Evolutionary conservation across 2,329 filamentous ascomycete genomes (phyloP).

Genomic region (Penicillium sp.): DNA sequence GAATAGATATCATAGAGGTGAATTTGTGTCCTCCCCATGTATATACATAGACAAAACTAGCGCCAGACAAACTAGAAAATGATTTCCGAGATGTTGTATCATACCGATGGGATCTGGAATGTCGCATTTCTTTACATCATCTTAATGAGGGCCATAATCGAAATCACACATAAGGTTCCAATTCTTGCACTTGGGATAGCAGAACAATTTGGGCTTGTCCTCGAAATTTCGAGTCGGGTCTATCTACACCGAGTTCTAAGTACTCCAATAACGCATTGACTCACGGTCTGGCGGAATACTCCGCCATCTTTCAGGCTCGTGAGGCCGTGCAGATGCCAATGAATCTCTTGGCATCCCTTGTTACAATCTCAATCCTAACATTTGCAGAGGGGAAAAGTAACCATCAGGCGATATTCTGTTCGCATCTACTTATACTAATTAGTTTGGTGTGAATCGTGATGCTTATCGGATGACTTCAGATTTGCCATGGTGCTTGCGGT

Average conservation of each 20-base stretch:
- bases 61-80: background rate
- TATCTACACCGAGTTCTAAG: background rate
- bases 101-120: background rate
- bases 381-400: too few relatives aligned
- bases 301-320: background rate
- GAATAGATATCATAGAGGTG: background rate
- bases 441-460: background rate
- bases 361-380: background rate
- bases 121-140: background rate
- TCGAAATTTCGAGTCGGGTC: background rate
- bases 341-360: background rate
- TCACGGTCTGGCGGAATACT: background rate
- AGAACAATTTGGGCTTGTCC: background rate
- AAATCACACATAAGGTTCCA: background rate
- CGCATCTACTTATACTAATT: background rate
- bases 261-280: background rate
- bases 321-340: background rate
- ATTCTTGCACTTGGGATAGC: background rate
- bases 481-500: background rate
- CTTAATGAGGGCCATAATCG: background rate
- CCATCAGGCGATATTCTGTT: too few relatives aligned
- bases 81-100: background rate
- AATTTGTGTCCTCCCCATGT: too few relatives aligned
- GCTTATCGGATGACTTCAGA: background rate
- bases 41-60: too few relatives aligned